Conservation (phyloP, 352 stramenopile species). For the Phytopythium sindhum region DNA sequence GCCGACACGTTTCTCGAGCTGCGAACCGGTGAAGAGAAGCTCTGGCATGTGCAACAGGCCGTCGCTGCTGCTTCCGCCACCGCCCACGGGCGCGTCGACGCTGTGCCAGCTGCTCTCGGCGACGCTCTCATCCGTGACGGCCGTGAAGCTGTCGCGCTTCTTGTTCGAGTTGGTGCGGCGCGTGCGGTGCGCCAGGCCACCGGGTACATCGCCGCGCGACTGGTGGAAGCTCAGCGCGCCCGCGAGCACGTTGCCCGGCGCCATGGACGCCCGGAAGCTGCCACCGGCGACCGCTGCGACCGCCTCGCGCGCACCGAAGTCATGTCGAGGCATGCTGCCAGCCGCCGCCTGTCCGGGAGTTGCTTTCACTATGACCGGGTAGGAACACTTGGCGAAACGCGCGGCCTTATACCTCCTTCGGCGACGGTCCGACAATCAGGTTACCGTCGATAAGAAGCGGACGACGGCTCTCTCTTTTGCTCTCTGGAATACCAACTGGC, state of each 20-base stretch:
- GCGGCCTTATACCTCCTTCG: slow-evolving; percentile 2
- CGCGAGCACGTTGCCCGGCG: not conserved
- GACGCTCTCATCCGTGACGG: slow-evolving; percentile 6
- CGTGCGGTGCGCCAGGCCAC: not conserved
- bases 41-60: slow-evolving; percentile 30
- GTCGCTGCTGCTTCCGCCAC: slow-evolving; percentile 11
- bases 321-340: slow-evolving; percentile 4
- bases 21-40: slow-evolving; percentile 35
- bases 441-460: slow-evolving; percentile 5
- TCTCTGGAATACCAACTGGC: slow-evolving; percentile 6
- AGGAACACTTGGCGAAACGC: not conserved
- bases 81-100: slow-evolving; percentile 14
- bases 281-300: not conserved
- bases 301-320: not conserved
- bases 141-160: slow-evolving; percentile 9
- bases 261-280: slow-evolving; percentile 7
- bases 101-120: slow-evolving; percentile 12
- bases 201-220: not conserved
- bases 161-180: slow-evolving; percentile 5
- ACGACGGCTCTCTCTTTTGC: not conserved
- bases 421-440: not conserved
- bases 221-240: slow-evolving; percentile 12
- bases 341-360: not conserved
- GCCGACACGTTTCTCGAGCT: slow-evolving; percentile 39
- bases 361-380: too few species aligned